Percentiles rank a stretch among this genome's conserved stretches.
Evolutionary conservation across 2,329 filamentous ascomycete species (phyloP).

Genomic region (Fusarium irregulare): DNA sequence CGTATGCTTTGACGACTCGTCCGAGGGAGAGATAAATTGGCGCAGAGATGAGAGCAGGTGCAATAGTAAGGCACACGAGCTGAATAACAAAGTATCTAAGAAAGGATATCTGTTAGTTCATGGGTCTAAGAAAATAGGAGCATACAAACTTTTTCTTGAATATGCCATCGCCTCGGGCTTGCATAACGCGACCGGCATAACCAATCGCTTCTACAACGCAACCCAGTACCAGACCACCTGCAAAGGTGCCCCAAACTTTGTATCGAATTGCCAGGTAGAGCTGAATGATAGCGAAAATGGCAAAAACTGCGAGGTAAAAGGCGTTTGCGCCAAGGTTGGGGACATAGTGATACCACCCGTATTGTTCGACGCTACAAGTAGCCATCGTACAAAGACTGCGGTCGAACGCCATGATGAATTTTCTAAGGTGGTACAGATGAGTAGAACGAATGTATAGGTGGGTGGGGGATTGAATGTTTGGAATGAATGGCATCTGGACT

Average conservation of each 20-base stretch:
- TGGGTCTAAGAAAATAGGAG: neutral
- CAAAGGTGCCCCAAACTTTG: slow-evolving; percentile 35
- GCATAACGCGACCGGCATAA: slow-evolving; percentile 22
- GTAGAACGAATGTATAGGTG: neutral
- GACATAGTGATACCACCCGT: slow-evolving; percentile 32
- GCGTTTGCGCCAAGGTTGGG: slow-evolving; percentile 30
- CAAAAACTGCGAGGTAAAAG: slow-evolving; percentile 31
- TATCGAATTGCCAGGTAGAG: slow-evolving; percentile 37
- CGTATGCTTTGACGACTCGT: slow-evolving; percentile 39
- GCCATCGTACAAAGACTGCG: slow-evolving; percentile 28
- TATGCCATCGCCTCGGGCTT: slow-evolving; percentile 1
- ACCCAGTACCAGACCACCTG: slow-evolving; percentile 39
- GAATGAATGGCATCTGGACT: neutral
- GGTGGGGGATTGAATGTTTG: neutral
- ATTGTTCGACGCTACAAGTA: slow-evolving; percentile 32
- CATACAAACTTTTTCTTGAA: neutral
- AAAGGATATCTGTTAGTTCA: neutral
- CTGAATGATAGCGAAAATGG: slow-evolving; percentile 19
- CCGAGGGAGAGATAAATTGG: slow-evolving; percentile 44
- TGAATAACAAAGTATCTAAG: slow-evolving; percentile 27
- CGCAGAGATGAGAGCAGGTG: slow-evolving; percentile 42
- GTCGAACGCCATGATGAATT: neutral
- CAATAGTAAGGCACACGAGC: slow-evolving; percentile 41
- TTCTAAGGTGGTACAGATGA: too few relatives aligned
- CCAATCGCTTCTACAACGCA: slow-evolving; percentile 38